Evolutionary conservation across 1,139 yeast genomes (phyloP), one percentile per base, ranked within the genome.

Genomic region (Dujonia santamariae): DNA sequence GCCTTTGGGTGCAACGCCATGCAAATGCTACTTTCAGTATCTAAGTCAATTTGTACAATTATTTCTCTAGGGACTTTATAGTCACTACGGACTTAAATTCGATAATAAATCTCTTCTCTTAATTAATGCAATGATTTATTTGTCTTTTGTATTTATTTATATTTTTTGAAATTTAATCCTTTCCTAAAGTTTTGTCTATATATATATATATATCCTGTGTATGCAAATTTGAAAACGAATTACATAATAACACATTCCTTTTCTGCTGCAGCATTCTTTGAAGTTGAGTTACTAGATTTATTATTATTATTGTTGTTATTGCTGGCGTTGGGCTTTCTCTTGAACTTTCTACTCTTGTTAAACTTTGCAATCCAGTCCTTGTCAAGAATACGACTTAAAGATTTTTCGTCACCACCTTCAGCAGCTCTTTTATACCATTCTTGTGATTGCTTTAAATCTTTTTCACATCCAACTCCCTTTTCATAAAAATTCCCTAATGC

Each of bases 401-500:
- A 87, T 41, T 83, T 75, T 39, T 72, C 78, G 46, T 85, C 87
- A 4, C 92, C 88, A 36, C 72, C 75, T 32, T 75, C 77, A 2
- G 87, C 90, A 0, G 96, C 96, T 45, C 67, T 72, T 31, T 67
- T 66, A 51, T 82, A 85, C 96, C 96, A 90, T 30, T 62, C 59
- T 50, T 79, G 78, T 0, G 96, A 84, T 48, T 72, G 77, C 6
- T 58, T 54, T 7, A 59, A 42, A 53, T 85, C 75, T 29, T 69
- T 63, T 22, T 73, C 78, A 53, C 95, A 82, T 3, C 98, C 98
- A 44, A 87, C 78, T 1, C 97, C 97, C 53, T 80, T 76, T 42
- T 87, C 95, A 52, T 78, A 78, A 50, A 90, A 88, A 53, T 84
- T 84, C 16, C 92, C 96, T 30, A 87, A 67, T 0, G 95, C 86